Evolutionary conservation across 2,329 filamentous ascomycete genomes (phyloP).

Genomic region (Scortechinia acanthostroma): DNA sequence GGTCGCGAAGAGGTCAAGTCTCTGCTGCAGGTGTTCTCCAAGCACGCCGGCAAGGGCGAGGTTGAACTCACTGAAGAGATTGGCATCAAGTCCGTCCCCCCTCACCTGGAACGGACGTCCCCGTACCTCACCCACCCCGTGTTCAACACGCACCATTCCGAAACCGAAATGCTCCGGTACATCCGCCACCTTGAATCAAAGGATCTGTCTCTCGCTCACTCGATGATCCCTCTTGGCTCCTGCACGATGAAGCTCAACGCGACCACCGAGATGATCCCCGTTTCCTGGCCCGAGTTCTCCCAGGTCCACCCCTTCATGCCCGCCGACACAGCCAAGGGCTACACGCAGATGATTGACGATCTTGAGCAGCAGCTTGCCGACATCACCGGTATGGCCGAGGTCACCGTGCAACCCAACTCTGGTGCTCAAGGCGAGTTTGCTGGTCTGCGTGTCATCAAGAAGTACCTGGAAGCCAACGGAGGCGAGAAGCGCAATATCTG

Average conservation of each 20-base stretch:
- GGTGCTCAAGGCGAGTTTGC: slow-evolving; percentile 93
- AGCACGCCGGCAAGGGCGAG: slow-evolving; percentile 28
- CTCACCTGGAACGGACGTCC: slow-evolving; percentile 62
- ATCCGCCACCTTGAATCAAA: slow-evolving; percentile 90
- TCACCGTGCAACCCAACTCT: slow-evolving; percentile 89
- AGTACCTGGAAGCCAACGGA: slow-evolving; percentile 67
- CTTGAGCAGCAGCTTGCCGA: slow-evolving; percentile 70
- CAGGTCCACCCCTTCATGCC: slow-evolving; percentile 78
- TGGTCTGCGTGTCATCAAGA: slow-evolving; percentile 79
- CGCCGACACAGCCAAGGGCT: slow-evolving; percentile 55
- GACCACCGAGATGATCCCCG: slow-evolving; percentile 83
- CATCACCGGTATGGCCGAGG: slow-evolving; percentile 84
- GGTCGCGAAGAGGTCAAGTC: slow-evolving; percentile 36
- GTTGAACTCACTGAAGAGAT: slow-evolving; percentile 27
- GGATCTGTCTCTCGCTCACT: slow-evolving; percentile 87
- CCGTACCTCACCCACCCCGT: slow-evolving; percentile 80
- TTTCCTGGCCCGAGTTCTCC: slow-evolving; percentile 71
- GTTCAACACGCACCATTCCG: slow-evolving; percentile 90
- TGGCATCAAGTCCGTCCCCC: slow-evolving; percentile 35
- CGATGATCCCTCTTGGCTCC: slow-evolving; percentile 93
- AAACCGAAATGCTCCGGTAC: slow-evolving; percentile 89
- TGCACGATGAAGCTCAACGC: slow-evolving; percentile 99
- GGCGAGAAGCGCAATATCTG: slow-evolving; percentile 78
- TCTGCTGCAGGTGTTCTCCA: slow-evolving; percentile 2
- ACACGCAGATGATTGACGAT: slow-evolving; percentile 61